phyloP scores from a whole-genome alignment of 495 filamentous ascomycete genomes.

The Penicillium argentinense region DNA sequence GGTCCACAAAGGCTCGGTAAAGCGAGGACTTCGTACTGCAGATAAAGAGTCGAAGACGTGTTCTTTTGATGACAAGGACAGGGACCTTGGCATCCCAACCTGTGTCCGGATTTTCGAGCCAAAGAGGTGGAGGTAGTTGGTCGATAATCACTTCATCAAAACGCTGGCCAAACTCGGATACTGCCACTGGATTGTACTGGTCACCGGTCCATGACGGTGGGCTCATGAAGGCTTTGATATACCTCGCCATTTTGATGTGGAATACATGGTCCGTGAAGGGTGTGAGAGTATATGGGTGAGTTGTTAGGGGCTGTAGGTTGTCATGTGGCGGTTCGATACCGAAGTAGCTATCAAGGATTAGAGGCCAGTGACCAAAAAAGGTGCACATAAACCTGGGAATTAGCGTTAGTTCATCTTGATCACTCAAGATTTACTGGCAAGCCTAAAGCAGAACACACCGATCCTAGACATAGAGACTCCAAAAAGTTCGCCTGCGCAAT shows the following conservation, averaged over 20 bases:
- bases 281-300: slow-evolving; percentile 2
- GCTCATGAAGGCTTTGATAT: slow-evolving; percentile 2
- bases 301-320: slow-evolving; percentile 1
- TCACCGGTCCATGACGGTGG: slow-evolving; percentile 3
- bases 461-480: slow-evolving; percentile 6
- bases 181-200: neutral
- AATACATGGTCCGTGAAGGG: slow-evolving; percentile 9
- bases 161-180: neutral
- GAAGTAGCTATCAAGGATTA: slow-evolving; percentile 7
- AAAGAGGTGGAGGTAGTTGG: slow-evolving; percentile 1
- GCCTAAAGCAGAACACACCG: neutral
- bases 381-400: slow-evolving; percentile 7
- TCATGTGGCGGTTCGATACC: slow-evolving; percentile 5
- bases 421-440: neutral
- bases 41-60: neutral
- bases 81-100: neutral
- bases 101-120: slow-evolving; percentile 1
- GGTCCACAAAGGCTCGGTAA: neutral
- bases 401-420: neutral
- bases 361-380: slow-evolving; percentile 6
- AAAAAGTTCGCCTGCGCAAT: slow-evolving; percentile 5
- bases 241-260: slow-evolving; percentile 6
- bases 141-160: slow-evolving; percentile 3
- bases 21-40: neutral
- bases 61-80: neutral